Conservation (phyloP, 306 rosid genomes). For the Quercus suber region DNA sequence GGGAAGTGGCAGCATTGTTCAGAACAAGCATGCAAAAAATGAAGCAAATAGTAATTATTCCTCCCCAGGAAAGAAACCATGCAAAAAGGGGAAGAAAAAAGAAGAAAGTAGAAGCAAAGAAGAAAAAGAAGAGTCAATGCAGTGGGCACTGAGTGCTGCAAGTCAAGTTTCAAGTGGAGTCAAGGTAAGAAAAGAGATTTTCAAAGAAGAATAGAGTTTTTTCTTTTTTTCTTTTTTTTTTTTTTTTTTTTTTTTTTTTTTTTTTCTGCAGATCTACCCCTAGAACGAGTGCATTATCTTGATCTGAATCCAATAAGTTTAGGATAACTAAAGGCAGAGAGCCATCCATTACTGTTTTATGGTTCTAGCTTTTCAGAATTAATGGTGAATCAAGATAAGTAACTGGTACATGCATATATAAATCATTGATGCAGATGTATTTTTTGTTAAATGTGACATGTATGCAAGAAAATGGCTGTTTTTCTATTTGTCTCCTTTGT, state of each 20-base stretch:
- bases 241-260: background rate
- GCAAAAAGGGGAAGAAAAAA: conserved; percentile 33
- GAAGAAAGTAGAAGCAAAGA: conserved; percentile 24
- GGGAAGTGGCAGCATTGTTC: conserved; percentile 21
- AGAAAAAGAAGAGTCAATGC: conserved; percentile 20
- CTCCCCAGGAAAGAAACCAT: conserved; percentile 28
- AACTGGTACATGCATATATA: background rate
- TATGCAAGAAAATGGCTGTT: background rate
- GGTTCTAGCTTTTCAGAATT: background rate
- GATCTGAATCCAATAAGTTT: background rate
- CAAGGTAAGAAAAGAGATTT: conserved; percentile 27
- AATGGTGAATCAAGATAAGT: background rate
- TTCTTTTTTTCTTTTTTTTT: background rate
- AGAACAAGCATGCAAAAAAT: conserved; percentile 8
- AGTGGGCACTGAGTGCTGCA: conserved; percentile 49
- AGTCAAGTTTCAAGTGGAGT: conserved; percentile 47
- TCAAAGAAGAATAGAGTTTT: background rate
- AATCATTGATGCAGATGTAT: background rate
- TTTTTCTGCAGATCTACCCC: background rate
- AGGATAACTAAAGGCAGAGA: background rate
- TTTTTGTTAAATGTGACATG: background rate
- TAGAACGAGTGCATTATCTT: background rate
- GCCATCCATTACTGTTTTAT: background rate
- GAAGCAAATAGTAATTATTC: conserved; percentile 16
- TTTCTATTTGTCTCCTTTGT: background rate